Conservation (phyloP, 805 yeast genomes). For the Clavispora asparagi region DNA sequence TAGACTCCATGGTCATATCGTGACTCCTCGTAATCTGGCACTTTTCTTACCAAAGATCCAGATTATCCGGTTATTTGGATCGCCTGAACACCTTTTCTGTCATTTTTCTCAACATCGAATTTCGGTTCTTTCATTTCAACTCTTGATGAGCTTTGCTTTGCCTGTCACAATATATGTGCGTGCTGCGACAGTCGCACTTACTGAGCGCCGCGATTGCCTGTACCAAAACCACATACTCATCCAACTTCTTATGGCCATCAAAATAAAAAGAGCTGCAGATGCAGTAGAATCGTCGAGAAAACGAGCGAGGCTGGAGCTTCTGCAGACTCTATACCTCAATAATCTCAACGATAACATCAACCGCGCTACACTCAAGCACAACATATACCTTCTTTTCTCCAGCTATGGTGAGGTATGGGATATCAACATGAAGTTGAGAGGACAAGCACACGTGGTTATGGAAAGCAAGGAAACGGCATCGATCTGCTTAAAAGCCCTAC, state of each 20-base stretch:
- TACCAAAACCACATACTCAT: neutral
- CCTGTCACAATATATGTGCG: no score
- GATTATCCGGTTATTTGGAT: no score
- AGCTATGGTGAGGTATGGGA: constrained; percentile 63
- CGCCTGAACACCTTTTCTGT: no score
- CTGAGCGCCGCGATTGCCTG: neutral
- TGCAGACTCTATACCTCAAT: constrained; percentile 51
- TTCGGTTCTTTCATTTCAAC: no score
- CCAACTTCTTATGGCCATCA: constrained; percentile 1
- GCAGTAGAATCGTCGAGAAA: constrained; percentile 2
- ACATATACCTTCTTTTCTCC: constrained; percentile 53
- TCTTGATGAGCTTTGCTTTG: no score
- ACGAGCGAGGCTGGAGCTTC: constrained; percentile 12
- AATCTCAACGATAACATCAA: constrained; percentile 58
- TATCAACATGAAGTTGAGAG: constrained; percentile 45
- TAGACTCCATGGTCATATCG: no score
- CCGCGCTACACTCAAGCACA: constrained; percentile 40
- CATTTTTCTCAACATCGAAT: no score
- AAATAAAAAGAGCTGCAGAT: constrained; percentile 1
- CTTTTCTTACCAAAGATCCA: no score
- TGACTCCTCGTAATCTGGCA: no score
- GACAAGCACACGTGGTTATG: constrained; percentile 63
- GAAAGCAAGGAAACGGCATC: constrained; percentile 46
- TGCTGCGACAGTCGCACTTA: no score
- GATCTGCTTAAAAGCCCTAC: constrained; percentile 43